Conservation (phyloP, 345 rosid species). For the Lepidium didymum region DNA sequence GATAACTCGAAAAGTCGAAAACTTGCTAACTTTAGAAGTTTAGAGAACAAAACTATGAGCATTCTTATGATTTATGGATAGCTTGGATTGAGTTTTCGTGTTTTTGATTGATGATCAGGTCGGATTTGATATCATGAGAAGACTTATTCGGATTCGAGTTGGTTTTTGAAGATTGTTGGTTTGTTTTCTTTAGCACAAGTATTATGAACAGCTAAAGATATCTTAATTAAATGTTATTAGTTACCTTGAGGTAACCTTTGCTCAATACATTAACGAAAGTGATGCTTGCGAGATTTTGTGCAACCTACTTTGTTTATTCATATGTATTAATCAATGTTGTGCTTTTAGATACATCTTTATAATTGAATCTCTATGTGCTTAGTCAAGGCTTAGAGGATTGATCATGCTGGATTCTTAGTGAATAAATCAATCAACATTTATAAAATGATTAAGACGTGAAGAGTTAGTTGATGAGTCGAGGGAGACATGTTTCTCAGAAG, state of each 20-base stretch:
- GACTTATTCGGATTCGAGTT: background rate
- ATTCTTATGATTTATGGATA: background rate
- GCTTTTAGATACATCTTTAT: background rate
- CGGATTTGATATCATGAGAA: constrained; percentile 23
- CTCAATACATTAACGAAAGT: background rate
- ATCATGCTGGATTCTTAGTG: background rate
- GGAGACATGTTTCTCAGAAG: background rate
- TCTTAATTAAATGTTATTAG: constrained; percentile 15
- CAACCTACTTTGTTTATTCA: background rate
- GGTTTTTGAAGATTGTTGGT: constrained; percentile 20
- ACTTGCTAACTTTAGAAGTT: background rate
- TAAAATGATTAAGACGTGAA: constrained; percentile 1
- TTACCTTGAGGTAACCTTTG: constrained; percentile 15
- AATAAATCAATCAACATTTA: background rate
- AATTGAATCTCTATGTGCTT: background rate
- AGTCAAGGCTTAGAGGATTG: background rate
- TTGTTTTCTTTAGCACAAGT: constrained; percentile 19
- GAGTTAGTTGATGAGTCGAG: constrained; percentile 12
- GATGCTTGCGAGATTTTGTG: background rate
- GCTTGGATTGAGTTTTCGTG: background rate
- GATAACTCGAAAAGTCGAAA: background rate
- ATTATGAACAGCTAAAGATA: constrained; percentile 8
- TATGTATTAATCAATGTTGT: background rate
- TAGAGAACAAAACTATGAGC: background rate
- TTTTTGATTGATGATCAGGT: constrained; percentile 18